A percentile compares a stretch with the other conserved stretches of the same genome.
phyloP scores from a whole-genome alignment of 1,139 yeast species.

The Blastobotrys buckinghamii region DNA sequence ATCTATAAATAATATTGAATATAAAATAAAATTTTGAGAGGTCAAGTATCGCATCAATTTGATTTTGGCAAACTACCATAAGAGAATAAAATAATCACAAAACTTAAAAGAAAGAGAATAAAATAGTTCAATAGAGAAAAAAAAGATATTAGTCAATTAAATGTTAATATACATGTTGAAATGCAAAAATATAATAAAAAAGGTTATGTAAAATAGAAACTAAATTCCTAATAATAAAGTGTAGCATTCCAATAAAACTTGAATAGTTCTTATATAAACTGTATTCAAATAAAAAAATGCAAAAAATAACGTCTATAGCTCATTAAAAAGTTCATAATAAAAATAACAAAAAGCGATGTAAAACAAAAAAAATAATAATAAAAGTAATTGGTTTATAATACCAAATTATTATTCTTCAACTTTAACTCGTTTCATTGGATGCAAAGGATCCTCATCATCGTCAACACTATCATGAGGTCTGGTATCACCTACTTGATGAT shows the following conservation, averaged over 20 bases:
- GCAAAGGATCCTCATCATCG: constrained; percentile 3
- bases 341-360: neutral
- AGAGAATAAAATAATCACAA: too few species aligned
- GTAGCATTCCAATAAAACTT: too few species aligned
- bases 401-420: constrained; percentile 1
- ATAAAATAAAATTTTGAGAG: too few species aligned
- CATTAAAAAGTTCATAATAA: neutral
- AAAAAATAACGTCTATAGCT: neutral
- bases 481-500: neutral
- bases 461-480: neutral
- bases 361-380: neutral
- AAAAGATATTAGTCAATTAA: neutral
- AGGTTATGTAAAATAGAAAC: neutral
- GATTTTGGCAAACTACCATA: too few species aligned
- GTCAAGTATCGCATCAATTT: too few species aligned
- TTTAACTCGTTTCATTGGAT: constrained; percentile 9
- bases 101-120: too few species aligned
- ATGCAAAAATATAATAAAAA: neutral
- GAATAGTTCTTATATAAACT: too few species aligned
- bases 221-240: too few species aligned
- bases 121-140: too few species aligned
- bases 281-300: too few species aligned
- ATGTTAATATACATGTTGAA: neutral
- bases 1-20: too few species aligned
- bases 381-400: too few species aligned